Conservation (phyloP, 352 stramenopile genomes). For the Phytophthora agathidicida region DNA sequence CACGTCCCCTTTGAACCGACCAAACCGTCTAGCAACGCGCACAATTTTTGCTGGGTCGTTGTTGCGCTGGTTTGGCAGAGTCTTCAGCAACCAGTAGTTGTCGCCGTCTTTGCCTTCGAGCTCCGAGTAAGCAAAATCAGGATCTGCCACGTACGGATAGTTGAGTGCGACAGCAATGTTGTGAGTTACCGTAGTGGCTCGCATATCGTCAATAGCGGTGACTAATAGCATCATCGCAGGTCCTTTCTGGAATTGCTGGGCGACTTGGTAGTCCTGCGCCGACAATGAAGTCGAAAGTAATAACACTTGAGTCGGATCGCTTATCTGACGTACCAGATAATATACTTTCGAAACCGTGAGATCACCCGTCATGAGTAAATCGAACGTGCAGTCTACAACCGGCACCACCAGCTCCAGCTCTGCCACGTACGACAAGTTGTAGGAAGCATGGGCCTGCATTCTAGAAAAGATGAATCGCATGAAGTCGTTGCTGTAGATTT, state of each 20-base stretch:
- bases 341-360: constrained; percentile 22
- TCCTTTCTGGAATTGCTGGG: constrained; percentile 24
- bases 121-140: constrained; percentile 23
- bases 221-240: constrained; percentile 22
- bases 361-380: constrained; percentile 22
- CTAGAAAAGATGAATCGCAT: constrained; percentile 31
- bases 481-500: constrained; percentile 43
- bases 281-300: constrained; percentile 32
- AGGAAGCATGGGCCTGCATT: constrained; percentile 19
- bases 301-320: constrained; percentile 18
- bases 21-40: constrained; percentile 36
- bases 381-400: constrained; percentile 46
- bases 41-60: constrained; percentile 28
- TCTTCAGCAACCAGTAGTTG: constrained; percentile 29
- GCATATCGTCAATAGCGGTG: constrained; percentile 36
- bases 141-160: constrained; percentile 32
- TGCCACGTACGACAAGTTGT: constrained; percentile 36
- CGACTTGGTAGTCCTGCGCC: constrained; percentile 34
- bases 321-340: constrained; percentile 31
- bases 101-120: constrained; percentile 17
- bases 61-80: constrained; percentile 4
- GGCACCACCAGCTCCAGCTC: constrained; percentile 42
- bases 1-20: constrained; percentile 36
- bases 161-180: constrained; percentile 33
- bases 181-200: constrained; percentile 12